phyloP scores from a whole-genome alignment of 192 early-diverging fungal species.

The Backusella morwellensis region DNA sequence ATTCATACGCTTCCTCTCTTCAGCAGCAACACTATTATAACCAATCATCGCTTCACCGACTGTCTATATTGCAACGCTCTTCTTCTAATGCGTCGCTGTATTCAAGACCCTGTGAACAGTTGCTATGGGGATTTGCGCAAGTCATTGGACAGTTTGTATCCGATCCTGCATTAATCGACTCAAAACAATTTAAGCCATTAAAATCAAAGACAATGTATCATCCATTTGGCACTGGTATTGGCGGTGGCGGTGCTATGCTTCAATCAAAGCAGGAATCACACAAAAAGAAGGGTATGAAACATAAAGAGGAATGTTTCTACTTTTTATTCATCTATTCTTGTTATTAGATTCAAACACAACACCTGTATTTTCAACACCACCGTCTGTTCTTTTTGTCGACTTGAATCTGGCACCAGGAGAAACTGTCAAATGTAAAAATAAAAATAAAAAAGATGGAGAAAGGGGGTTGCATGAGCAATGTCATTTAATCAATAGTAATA shows the following conservation, averaged over 20 bases:
- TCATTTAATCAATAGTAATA: background rate
- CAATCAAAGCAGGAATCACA: background rate
- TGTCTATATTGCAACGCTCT: background rate
- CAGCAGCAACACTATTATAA: background rate
- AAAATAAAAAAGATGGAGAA: background rate
- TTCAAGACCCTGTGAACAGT: constrained; percentile 32
- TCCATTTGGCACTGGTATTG: constrained; percentile 21
- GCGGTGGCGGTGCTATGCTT: background rate
- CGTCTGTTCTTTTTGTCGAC: constrained; percentile 77
- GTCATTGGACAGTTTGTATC: constrained; percentile 71
- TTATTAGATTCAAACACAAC: constrained; percentile 47
- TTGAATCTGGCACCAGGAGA: constrained; percentile 67
- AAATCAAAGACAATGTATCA: constrained; percentile 68
- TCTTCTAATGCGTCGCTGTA: background rate
- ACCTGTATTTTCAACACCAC: constrained; percentile 74
- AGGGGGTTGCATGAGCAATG: background rate
- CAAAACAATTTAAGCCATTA: constrained; percentile 57
- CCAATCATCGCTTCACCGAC: background rate
- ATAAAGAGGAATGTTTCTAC: background rate
- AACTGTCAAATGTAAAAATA: constrained; percentile 61
- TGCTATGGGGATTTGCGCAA: constrained; percentile 77
- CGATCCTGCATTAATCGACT: constrained; percentile 58
- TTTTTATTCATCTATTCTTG: background rate
- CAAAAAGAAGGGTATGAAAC: background rate
- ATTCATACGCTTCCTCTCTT: constrained; percentile 32